Conservation (phyloP, 2,329 filamentous ascomycete species). For the Apiospora saccharicola region DNA sequence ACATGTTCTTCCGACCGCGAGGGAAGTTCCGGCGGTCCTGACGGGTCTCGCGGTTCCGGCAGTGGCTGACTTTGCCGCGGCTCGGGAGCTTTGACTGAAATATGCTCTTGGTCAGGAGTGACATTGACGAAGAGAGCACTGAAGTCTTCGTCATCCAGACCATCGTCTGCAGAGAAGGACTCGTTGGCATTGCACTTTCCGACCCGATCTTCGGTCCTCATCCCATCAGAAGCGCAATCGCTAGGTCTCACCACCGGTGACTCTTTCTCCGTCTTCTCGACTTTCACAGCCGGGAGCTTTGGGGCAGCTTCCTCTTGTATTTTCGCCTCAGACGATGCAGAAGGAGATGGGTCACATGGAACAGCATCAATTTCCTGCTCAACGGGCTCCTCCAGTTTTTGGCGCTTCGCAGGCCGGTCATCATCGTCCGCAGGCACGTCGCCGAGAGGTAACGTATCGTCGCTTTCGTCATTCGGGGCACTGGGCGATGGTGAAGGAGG, state of each 20-base stretch:
- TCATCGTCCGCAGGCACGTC: not conserved
- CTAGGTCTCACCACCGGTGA: not conserved
- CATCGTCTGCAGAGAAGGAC: slow-evolving; percentile 27
- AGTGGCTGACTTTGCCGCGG: not conserved
- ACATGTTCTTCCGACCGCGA: slow-evolving; percentile 1
- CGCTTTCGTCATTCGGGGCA: slow-evolving; percentile 20
- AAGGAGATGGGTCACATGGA: not conserved
- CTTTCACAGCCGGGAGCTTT: not conserved
- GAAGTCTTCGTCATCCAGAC: slow-evolving; percentile 23
- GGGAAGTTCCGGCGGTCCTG: slow-evolving; percentile 29
- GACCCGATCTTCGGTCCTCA: not conserved
- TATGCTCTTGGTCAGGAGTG: not conserved
- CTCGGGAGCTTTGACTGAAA: not conserved
- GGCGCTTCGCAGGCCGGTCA: slow-evolving; percentile 23
- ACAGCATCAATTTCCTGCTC: not conserved
- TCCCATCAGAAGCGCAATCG: slow-evolving; percentile 14
- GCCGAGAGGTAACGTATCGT: slow-evolving; percentile 10
- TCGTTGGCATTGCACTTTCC: slow-evolving; percentile 24
- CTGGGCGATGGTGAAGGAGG: not conserved
- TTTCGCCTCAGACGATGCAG: not conserved
- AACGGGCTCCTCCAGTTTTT: not conserved
- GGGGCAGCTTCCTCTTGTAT: not conserved
- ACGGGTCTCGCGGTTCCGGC: slow-evolving; percentile 24
- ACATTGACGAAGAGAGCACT: not conserved
- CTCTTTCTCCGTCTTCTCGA: not conserved